A percentile compares a stretch with the other conserved stretches of the same genome.
These are phyloP conservation scores for Gossypium lobatum DNA, from an alignment of 441 rosid species.

Conservation along the genomic window DNA sequence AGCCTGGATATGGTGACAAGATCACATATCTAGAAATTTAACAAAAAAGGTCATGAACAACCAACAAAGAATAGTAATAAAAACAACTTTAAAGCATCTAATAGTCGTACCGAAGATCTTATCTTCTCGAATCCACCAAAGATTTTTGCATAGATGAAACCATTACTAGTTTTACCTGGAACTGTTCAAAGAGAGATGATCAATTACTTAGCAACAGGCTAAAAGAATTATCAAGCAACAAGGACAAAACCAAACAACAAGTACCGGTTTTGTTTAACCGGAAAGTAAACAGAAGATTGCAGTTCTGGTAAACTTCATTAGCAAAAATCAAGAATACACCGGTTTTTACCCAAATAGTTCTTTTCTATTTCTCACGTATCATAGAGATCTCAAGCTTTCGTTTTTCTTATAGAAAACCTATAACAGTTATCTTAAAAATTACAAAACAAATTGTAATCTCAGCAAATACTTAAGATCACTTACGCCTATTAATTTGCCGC, in stretches of 20 bases:
- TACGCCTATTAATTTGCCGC: too few relatives aligned
- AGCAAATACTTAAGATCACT: too few relatives aligned
- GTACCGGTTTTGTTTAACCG: conserved; percentile 1
- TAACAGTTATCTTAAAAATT: too few relatives aligned
- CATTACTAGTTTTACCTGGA: conserved; percentile 49
- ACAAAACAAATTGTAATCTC: too few relatives aligned
- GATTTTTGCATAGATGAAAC: conserved; percentile 84
- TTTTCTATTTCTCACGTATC: too few relatives aligned
- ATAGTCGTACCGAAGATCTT: conserved; percentile 69
- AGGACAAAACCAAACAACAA: not conserved
- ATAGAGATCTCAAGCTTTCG: too few relatives aligned
- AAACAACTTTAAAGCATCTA: conserved; percentile 8
- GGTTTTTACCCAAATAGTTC: too few relatives aligned
- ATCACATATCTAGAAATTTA: conserved; percentile 98
- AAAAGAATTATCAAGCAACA: conserved; percentile 3
- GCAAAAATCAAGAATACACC: not conserved
- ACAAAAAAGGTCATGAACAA: conserved; percentile 53
- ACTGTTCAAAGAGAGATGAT: conserved; percentile 27
- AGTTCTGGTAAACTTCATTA: not conserved
- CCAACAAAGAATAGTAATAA: conserved; percentile 21
- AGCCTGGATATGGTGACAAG: conserved; percentile 99
- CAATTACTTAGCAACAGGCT: not conserved
- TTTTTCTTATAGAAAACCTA: too few relatives aligned
- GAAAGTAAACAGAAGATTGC: not conserved
- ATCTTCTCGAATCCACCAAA: conserved; percentile 93